Evolutionary conservation across 306 rosid genomes (phyloP).

Genomic region (Trifolium subterraneum): DNA sequence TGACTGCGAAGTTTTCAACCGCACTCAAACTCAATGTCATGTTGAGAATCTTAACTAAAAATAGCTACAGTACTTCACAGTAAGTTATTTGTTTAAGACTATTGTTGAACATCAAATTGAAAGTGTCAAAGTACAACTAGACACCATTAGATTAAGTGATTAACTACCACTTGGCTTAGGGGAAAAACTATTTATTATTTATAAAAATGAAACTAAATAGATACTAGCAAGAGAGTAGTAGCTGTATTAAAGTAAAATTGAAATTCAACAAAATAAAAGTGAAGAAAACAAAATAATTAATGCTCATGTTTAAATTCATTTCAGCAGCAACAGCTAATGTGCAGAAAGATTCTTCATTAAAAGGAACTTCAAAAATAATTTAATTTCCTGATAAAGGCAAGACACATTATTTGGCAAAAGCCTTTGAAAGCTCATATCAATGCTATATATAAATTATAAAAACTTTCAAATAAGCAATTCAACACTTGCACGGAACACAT

Average conservation of each 20-base stretch:
- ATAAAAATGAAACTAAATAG: not conserved
- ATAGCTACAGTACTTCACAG: not conserved
- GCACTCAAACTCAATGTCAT: not conserved
- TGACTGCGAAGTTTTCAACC: too few species aligned
- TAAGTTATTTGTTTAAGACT: not conserved
- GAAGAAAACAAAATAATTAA: not conserved
- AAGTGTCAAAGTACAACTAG: not conserved
- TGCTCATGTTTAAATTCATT: not conserved
- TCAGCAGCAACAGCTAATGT: not conserved
- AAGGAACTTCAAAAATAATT: not conserved
- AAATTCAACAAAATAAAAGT: not conserved
- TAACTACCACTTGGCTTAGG: constrained; percentile 5
- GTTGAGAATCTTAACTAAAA: not conserved
- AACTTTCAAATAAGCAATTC: constrained; percentile 3
- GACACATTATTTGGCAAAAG: not conserved
- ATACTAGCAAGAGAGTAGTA: not conserved
- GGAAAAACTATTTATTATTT: not conserved
- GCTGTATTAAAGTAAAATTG: not conserved
- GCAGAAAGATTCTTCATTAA: not conserved
- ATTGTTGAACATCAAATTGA: not conserved
- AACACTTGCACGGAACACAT: not conserved
- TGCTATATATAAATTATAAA: not conserved
- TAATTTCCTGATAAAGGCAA: not conserved
- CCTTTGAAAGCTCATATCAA: not conserved
- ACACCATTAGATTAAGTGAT: not conserved